Evolutionary conservation across 148 eudicot genomes (phyloP).

Genomic region (Vaccinium vitisidaea): DNA sequence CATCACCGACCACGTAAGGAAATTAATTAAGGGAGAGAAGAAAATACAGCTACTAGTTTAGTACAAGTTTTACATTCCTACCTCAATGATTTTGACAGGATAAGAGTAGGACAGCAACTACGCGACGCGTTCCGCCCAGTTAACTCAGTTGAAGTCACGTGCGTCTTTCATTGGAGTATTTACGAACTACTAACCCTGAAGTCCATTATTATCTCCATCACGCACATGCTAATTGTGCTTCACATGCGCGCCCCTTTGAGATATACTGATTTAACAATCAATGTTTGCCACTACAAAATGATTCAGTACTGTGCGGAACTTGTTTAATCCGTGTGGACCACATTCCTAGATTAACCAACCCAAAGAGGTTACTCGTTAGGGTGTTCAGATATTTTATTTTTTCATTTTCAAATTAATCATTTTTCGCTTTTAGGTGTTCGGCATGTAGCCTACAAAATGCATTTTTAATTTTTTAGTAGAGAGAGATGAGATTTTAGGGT

Average conservation of each 20-base stretch:
- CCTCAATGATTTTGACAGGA: background rate
- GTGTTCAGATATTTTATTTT: too few relatives aligned
- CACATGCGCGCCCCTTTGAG: background rate
- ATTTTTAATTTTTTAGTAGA: too few relatives aligned
- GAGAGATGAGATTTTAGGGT: too few relatives aligned
- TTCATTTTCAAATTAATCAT: too few relatives aligned
- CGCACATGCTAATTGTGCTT: background rate
- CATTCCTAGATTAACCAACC: background rate
- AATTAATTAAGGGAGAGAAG: background rate
- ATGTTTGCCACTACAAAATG: background rate
- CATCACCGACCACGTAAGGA: background rate
- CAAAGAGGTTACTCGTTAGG: too few relatives aligned
- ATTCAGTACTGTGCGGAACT: background rate
- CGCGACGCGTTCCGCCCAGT: conserved; percentile 10
- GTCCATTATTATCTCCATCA: background rate
- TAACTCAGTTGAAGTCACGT: conserved; percentile 2
- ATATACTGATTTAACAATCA: background rate
- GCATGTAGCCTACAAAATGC: too few relatives aligned
- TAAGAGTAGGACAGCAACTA: background rate
- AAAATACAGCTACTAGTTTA: background rate
- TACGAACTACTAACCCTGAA: background rate
- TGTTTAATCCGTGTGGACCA: background rate
- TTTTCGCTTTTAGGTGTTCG: too few relatives aligned
- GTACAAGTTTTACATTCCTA: background rate
- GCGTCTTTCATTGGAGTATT: background rate